Conservation (phyloP, 2,329 filamentous ascomycete genomes). For the Pseudogymnoascus verrucosus region DNA sequence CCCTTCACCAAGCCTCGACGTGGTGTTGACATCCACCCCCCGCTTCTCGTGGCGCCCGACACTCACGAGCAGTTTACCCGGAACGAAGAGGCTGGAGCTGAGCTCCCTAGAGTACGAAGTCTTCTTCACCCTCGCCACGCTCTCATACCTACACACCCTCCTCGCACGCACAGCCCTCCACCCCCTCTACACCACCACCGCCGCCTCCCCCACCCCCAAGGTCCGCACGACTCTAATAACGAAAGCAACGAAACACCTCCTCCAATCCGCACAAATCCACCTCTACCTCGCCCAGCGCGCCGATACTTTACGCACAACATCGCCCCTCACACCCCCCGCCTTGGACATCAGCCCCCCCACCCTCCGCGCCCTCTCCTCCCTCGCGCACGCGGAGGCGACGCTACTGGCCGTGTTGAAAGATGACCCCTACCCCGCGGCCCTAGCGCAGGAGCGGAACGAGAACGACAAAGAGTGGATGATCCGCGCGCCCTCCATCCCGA, state of each 20-base stretch:
- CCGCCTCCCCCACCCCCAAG: conserved; percentile 52
- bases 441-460: conserved; percentile 73
- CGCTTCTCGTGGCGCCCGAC: conserved; percentile 75
- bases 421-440: conserved; percentile 79
- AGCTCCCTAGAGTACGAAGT: conserved; percentile 72
- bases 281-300: conserved; percentile 57
- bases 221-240: conserved; percentile 63
- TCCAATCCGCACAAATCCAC: conserved; percentile 73
- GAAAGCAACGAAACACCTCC: conserved; percentile 66
- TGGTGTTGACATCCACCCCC: too few relatives aligned
- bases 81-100: too few relatives aligned
- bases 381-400: conserved; percentile 81
- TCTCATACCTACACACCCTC: conserved; percentile 67
- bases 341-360: conserved; percentile 46
- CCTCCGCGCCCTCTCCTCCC: conserved; percentile 48
- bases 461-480: conserved; percentile 96
- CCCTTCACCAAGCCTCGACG: too few relatives aligned
- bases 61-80: too few relatives aligned
- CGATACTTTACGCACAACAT: conserved; percentile 31
- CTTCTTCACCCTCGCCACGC: conserved; percentile 66
- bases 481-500: conserved; percentile 76
- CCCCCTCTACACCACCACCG: conserved; percentile 60
- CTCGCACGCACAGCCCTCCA: conserved; percentile 66
- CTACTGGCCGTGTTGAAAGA: conserved; percentile 87
- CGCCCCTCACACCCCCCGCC: conserved; percentile 34